These are phyloP conservation scores for Candida hungchunana DNA, from an alignment of 805 yeast species.

Conservation along the genomic window DNA sequence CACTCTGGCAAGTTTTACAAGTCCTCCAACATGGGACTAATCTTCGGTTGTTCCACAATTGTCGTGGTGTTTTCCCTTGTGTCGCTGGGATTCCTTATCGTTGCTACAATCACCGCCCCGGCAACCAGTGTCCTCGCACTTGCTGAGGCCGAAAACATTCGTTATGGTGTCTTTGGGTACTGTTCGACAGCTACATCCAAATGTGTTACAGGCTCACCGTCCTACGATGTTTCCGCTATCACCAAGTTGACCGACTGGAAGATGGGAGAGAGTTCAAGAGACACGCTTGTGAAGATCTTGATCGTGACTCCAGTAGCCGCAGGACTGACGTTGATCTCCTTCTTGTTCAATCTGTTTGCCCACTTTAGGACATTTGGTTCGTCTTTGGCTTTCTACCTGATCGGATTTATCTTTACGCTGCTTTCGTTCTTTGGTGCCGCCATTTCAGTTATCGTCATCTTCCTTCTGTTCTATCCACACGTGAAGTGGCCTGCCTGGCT, in stretches of 20 bases:
- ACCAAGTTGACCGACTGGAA: slow-evolving; percentile 42
- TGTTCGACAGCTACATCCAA: slow-evolving; percentile 34
- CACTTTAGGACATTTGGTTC: slow-evolving; percentile 27
- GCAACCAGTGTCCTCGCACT: slow-evolving; percentile 45
- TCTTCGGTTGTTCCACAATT: slow-evolving; percentile 37
- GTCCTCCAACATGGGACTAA: slow-evolving; percentile 22
- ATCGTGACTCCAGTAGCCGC: slow-evolving; percentile 65
- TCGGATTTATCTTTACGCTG: slow-evolving; percentile 42
- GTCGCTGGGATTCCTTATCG: slow-evolving; percentile 57
- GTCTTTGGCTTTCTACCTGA: slow-evolving; percentile 31
- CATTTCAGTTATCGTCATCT: slow-evolving; percentile 47
- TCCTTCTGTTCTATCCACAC: slow-evolving; percentile 60
- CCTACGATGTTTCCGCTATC: slow-evolving; percentile 29
- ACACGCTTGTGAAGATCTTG: slow-evolving; percentile 48
- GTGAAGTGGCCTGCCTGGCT: slow-evolving; percentile 73
- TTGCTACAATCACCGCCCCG: slow-evolving; percentile 62
- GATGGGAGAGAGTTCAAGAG: slow-evolving; percentile 41
- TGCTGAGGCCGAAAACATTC: slow-evolving; percentile 40
- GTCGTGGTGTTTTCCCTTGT: slow-evolving; percentile 44
- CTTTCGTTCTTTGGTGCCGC: slow-evolving; percentile 53
- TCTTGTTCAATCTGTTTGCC: slow-evolving; percentile 34
- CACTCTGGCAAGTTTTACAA: too few species aligned
- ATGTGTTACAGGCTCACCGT: slow-evolving; percentile 46
- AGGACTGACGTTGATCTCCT: slow-evolving; percentile 49
- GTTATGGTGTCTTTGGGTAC: slow-evolving; percentile 67